Conservation (phyloP, 306 rosid species). For the Lupinus albus region DNA sequence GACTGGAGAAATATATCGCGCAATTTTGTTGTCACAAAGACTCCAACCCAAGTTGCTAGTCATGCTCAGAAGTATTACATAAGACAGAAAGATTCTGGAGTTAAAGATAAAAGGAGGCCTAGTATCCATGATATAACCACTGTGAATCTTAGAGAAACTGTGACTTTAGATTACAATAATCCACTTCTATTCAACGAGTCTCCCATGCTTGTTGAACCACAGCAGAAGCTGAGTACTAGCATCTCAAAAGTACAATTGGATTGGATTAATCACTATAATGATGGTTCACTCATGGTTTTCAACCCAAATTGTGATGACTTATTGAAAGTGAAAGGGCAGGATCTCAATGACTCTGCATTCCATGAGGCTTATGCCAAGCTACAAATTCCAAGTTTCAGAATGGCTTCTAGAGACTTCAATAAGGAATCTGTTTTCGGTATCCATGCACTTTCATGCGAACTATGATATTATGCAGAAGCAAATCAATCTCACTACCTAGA, state of each 20-base stretch:
- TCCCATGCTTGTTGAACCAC: conserved; percentile 44
- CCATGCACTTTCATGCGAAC: conserved; percentile 44
- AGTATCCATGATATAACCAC: conserved; percentile 95
- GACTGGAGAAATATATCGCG: conserved; percentile 94
- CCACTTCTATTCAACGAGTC: conserved; percentile 46
- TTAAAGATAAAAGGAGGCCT: conserved; percentile 84
- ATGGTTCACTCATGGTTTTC: conserved; percentile 55
- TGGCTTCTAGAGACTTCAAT: conserved; percentile 56
- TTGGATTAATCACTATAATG: conserved; percentile 46
- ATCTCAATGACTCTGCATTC: conserved; percentile 50
- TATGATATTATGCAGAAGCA: conserved; percentile 38
- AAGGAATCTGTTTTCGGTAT: conserved; percentile 43
- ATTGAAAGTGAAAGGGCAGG: conserved; percentile 52
- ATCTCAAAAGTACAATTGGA: conserved; percentile 44
- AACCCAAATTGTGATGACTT: conserved; percentile 52
- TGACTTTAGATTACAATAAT: conserved; percentile 46
- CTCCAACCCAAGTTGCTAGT: conserved; percentile 60
- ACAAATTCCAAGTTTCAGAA: conserved; percentile 47
- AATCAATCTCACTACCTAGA: conserved; percentile 28
- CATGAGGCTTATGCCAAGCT: conserved; percentile 60
- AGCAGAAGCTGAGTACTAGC: conserved; percentile 44
- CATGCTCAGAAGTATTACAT: conserved; percentile 80
- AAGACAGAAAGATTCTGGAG: conserved; percentile 87
- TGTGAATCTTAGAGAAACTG: conserved; percentile 60
- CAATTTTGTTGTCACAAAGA: conserved; percentile 69